phyloP scores from a whole-genome alignment of 1,284 basidiomycete species.

The Ceratobasidium sp. region DNA sequence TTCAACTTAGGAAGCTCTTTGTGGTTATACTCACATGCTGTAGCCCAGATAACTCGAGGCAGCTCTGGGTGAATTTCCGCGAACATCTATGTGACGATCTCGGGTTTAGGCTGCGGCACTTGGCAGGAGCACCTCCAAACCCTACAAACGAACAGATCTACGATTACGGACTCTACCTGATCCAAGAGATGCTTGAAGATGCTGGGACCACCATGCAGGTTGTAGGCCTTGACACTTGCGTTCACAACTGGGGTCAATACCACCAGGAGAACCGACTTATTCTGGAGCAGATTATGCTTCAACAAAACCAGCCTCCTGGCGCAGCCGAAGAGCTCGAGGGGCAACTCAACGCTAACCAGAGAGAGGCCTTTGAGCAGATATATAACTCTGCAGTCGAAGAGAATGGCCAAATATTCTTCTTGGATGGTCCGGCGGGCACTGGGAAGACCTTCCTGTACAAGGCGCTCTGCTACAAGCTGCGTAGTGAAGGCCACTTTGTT shows the following conservation, averaged over 20 bases:
- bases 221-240: conserved; percentile 58
- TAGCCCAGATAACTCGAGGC: conserved; percentile 55
- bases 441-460: conserved; percentile 40
- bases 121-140: conserved; percentile 49
- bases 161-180: conserved; percentile 61
- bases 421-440: too few species aligned
- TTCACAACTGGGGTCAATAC: neutral
- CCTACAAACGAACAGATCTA: conserved; percentile 56
- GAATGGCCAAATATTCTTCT: conserved; percentile 51
- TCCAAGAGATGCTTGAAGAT: conserved; percentile 56
- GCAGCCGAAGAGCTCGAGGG: conserved; percentile 48
- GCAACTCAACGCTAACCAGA: conserved; percentile 60
- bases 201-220: conserved; percentile 48
- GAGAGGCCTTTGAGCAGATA: conserved; percentile 56
- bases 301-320: conserved; percentile 51
- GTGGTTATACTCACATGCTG: conserved; percentile 59
- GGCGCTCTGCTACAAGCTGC: conserved; percentile 57
- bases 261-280: conserved; percentile 57
- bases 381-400: conserved; percentile 53
- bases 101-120: conserved; percentile 48
- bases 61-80: conserved; percentile 59
- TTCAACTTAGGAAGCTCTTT: conserved; percentile 60
- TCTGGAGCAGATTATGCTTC: conserved; percentile 59
- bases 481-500: conserved; percentile 55
- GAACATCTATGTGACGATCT: conserved; percentile 60